Conservation (phyloP, 129 eudicot genomes). For the Arctium lappa region DNA sequence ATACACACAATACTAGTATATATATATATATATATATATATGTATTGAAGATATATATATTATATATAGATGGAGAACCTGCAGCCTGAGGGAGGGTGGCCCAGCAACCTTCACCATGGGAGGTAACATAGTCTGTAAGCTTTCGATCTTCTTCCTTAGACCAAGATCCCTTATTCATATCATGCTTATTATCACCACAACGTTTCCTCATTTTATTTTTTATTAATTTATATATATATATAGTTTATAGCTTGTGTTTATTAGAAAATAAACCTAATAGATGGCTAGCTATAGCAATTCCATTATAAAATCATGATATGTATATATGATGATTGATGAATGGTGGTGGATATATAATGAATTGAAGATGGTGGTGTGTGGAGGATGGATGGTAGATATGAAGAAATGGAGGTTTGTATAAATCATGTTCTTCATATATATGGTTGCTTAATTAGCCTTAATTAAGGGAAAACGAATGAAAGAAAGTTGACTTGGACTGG, state of each 20-base stretch:
- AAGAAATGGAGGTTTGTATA: constrained; percentile 1
- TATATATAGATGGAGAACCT: constrained; percentile 18
- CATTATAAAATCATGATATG: background rate
- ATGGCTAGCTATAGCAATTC: background rate
- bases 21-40: background rate
- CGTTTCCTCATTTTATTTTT: constrained; percentile 32
- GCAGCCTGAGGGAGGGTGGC: constrained; percentile 37
- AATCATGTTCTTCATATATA: background rate
- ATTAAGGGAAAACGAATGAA: background rate
- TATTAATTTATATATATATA: background rate
- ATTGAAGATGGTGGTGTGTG: background rate
- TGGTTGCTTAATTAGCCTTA: background rate
- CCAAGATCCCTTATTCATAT: constrained; percentile 33
- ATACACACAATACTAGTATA: background rate
- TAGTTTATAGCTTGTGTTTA: background rate
- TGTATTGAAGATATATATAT: background rate
- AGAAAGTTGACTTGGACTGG: constrained; percentile 39
- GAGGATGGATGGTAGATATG: constrained; percentile 13
- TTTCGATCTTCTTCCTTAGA: constrained; percentile 49
- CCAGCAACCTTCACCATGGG: constrained; percentile 42
- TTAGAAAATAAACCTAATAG: background rate
- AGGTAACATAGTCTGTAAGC: constrained; percentile 28
- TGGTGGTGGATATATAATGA: background rate
- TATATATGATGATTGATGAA: background rate
- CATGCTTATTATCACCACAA: constrained; percentile 15